Evolutionary conservation across 371 early-diverging fungal species (phyloP), one percentile per base, ranked within the genome.

Genomic region (Thermomucor indicae-seudaticae): DNA sequence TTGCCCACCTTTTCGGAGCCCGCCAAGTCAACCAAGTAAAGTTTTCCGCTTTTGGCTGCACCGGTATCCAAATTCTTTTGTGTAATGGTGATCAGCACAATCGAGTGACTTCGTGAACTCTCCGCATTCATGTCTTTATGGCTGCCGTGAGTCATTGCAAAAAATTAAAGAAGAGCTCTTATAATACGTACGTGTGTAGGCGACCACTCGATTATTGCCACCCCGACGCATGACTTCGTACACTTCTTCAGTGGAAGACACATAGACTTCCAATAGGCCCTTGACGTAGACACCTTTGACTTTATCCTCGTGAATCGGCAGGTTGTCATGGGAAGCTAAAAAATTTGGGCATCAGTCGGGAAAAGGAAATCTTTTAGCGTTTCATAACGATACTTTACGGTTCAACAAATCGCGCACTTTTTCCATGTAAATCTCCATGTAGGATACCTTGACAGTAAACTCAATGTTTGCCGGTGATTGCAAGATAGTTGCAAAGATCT

Each of bases 391-490:
- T 19, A 30, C 65, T 58, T 64, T 72, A 75, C 88, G 91, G 62
- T 86, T 87, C 53, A 98, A 76, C 64, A 97, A 72, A 80, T 96
- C 97, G 44, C 90, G 81, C 53, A 98, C 88, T 62, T 88, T 89
- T 61, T 99, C 98, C 91, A 97, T 97, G 77, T 98, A 98, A 57
- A 98, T 94, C 78, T 99, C 99, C 87, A 96, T 89, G 73, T 84
- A 93, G 19, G 90, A 90, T 14, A 90, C 85, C 62, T 87, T 89
- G 58, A 94, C 92, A 19, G 89, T 89, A 64, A 91, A 91, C 65
- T 92, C 90, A 59, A 91, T 84, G 32, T 82, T 86, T 2, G 85
- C 65, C 23, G 89, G 91, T n/a, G 92, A 85, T 16, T 81, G 83
- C 63, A 81, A 64, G 62, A 92, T 91, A 47, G 80, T 79, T n/a